Base-by-base conservation (phyloP, 768 basidiomycete species). In the Ramaria sp. region DNA sequence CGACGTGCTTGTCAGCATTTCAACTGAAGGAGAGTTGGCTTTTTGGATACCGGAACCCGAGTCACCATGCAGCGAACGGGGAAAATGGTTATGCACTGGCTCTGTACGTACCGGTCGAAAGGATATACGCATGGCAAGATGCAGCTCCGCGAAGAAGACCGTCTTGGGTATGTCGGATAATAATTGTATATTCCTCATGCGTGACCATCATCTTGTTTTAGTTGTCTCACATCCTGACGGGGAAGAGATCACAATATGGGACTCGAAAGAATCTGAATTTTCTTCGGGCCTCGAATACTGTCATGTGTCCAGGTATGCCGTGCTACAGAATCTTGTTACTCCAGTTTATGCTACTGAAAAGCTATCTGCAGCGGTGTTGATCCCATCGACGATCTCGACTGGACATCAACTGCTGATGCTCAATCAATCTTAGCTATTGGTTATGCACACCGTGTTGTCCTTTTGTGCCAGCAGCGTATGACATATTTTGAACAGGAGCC, bases 391-490 rank as follows among this genome's bases (percentile, higher is more conserved):
- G 91, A 94, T 62, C 75, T 96, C 22, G 92, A 95, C 65, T 96
- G 93, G 93, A 88, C 86, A 30, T 85, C 92, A 16, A 94, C 92
- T 2, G 85, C 87, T 0, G 88, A 91, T 64, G 78, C 79, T 59
- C 88, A 92, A 62, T 95, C 92, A 7, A 89, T 95, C 51, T 77
- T 95, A 36, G 92, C 93, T 2, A 82, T 96, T 20, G 93, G 93
- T 22, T 94, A 91, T 65, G 65, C 77, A 15, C 79, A 82, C 59
- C 81, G 81, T 47, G 72, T 95, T 1, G 83, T 92, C 52, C 69
- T 97, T n/a, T 71, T 95, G n/a, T 93, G 87, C 62, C 89, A 93
- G 61, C 88, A 93, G 66, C 78, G 93, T 22, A 87, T 90, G 80
- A 89, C 86, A 3, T 95, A 97, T 67, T 90, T 91, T 39, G 86